Evolutionary conservation across 129 eudicot genomes (phyloP), one percentile per base, ranked within the genome.

Genomic region (Arctium minus): DNA sequence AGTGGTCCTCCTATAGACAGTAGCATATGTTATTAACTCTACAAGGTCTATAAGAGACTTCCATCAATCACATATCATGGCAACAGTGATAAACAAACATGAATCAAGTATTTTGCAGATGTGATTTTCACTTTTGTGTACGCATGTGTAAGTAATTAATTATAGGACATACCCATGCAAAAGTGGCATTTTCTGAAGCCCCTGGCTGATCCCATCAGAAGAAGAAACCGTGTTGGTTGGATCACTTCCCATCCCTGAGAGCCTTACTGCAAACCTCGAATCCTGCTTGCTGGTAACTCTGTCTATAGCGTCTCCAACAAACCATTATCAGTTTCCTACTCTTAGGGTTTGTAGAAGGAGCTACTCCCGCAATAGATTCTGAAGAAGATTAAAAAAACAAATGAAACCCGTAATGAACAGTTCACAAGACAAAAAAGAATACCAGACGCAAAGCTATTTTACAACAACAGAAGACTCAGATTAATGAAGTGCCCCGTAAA

Each of bases 191-290:
- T 88, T 86, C 69, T 78, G 88, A 48, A 56, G 40, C 73, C 73
- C 84, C 56, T 82, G 83, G 75, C 75, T 82, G 69, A 77, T 38
- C 76, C 85, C 89, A 85, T 88, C 90, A 13, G 88, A 79, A 48
- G 84, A 79, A 44, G 85, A 71, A 77, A 60, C 50, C 12, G 82
- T 38, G 86, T 60, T 88, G 44, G 87, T 50, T 72, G 84, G 85
- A 38, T 91, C 91, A 88, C 92, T 85, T 82, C 83, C 94, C 97
- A 93, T 93, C 35, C 67, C 80, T 84, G 22, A 46, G 36, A 76
- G 82, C 73, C 68, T 39, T 56, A 71, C 70, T 71, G 62, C 70
- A 32, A 81, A 84, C 88, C 64, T 79, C 72, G 81, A 76, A 31
- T 10, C 30, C 31, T 37, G 22, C 74, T 70, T 32, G 74, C 40